Evolutionary conservation across 2,329 filamentous ascomycete genomes (phyloP).

Genomic region (Waltergamsia citrina): DNA sequence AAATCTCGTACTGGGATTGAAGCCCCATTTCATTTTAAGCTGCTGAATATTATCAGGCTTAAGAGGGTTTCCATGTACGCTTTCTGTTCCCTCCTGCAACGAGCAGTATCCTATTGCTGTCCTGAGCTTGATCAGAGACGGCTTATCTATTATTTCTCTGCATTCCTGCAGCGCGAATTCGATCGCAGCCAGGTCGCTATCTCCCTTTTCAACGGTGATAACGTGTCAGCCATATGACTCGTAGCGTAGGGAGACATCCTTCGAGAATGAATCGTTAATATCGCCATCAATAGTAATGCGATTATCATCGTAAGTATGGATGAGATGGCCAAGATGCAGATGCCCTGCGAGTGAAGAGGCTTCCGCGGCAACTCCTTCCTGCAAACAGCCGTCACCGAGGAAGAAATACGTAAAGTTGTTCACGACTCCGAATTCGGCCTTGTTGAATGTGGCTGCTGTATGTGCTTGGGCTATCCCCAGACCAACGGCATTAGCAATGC

Average conservation of each 20-base stretch:
- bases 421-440: conserved; percentile 34
- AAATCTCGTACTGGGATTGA: too few relatives aligned
- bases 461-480: conserved; percentile 45
- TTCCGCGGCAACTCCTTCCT: conserved; percentile 48
- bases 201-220: conserved; percentile 32
- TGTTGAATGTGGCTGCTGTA: conserved; percentile 39
- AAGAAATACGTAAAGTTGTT: conserved; percentile 45
- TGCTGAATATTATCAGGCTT: too few relatives aligned
- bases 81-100: conserved; percentile 35
- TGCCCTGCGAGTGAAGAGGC: conserved; percentile 47
- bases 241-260: conserved; percentile 50
- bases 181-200: conserved; percentile 41
- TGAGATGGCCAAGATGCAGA: conserved; percentile 43
- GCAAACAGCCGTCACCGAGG: conserved; percentile 48
- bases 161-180: too few relatives aligned
- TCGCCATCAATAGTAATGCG: conserved; percentile 49
- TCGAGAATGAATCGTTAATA: conserved; percentile 41
- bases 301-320: conserved; percentile 52
- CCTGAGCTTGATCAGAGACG: conserved; percentile 46
- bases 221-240: conserved; percentile 45
- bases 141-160: too few relatives aligned
- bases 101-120: conserved; percentile 45
- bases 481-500: conserved; percentile 46
- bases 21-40: too few relatives aligned
- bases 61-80: too few relatives aligned